Evolutionary conservation across 2,329 filamentous ascomycete genomes (phyloP).

Genomic region (Pseudomassariella vexata): DNA sequence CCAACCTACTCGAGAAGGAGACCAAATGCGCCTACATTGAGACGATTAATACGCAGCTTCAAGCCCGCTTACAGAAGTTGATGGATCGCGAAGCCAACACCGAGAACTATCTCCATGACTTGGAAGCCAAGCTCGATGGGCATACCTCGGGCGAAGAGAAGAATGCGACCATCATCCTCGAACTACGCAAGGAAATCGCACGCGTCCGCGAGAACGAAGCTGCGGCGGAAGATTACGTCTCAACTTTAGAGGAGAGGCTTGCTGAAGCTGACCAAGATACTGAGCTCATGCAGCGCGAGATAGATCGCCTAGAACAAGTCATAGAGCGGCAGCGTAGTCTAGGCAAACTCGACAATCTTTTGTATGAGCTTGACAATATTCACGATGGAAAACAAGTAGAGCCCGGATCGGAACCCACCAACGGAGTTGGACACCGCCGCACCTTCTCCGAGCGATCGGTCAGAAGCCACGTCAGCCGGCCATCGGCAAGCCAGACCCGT

Average conservation of each 20-base stretch:
- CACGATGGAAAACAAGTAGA: slow-evolving; percentile 49
- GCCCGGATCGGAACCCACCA: slow-evolving; percentile 25
- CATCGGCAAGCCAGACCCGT: slow-evolving; percentile 36
- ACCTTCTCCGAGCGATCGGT: slow-evolving; percentile 45
- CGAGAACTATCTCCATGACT: slow-evolving; percentile 85
- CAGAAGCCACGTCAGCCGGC: slow-evolving; percentile 48
- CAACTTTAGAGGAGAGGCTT: slow-evolving; percentile 88
- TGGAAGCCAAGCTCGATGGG: slow-evolving; percentile 85
- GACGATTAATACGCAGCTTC: slow-evolving; percentile 84
- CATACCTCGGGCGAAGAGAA: slow-evolving; percentile 90
- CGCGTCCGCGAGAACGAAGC: slow-evolving; percentile 86
- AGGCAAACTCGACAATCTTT: slow-evolving; percentile 86
- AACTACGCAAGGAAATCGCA: slow-evolving; percentile 86
- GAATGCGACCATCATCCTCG: slow-evolving; percentile 76
- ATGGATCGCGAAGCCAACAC: slow-evolving; percentile 88
- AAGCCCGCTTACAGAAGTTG: slow-evolving; percentile 84
- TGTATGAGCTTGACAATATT: slow-evolving; percentile 82
- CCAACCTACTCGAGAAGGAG: slow-evolving; percentile 83
- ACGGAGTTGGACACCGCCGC: slow-evolving; percentile 38
- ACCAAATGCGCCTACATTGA: slow-evolving; percentile 90
- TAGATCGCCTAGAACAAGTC: slow-evolving; percentile 89
- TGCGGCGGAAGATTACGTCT: slow-evolving; percentile 92
- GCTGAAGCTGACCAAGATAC: slow-evolving; percentile 94
- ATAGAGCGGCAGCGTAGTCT: slow-evolving; percentile 92
- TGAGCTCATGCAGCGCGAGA: slow-evolving; percentile 94